Base-by-base conservation (phyloP, 2,329 filamentous ascomycete genomes). In the Trichoderma sp. region DNA sequence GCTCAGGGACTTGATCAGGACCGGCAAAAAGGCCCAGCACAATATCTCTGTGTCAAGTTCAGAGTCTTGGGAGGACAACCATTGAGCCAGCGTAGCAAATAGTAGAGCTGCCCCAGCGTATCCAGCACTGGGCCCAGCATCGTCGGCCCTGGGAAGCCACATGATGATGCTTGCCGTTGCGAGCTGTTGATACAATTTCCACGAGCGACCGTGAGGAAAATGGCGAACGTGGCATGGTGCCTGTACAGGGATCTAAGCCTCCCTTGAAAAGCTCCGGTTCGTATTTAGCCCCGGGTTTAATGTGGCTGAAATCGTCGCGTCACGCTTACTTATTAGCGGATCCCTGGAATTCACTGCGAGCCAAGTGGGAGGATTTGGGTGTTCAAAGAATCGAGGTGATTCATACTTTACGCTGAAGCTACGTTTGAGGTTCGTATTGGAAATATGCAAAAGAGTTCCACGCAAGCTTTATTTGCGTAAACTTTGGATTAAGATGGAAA, bases 21-120 rank as follows among this genome's bases (percentile, higher is more conserved):
- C 24, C 3, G 66, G 71, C 11, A 70, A n/a, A 53, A 57, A 56
- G 2, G 30, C 39, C 71, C 66, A 72, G 8, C 51, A 69, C 7
- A 72, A 36, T 3, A 70, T 56, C 36, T 72, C 71, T 4, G 71
- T 70, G 1, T 57, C 51, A 0, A 72, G 43, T 24, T 72, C 71
- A 9, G 61, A 53, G 15, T 53, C 51, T 53, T n/a, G 47, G 7
- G 66, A 70, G 14, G 51, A 63, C 12, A 72, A 24, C 39, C 61
- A 60, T 43, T 70, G 60, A 8, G 53, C 47, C 39, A 70, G 39
- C 15, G 58, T 61, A 24, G 66, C 36, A 24, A 53, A 72, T 15
- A 72, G 3, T 15, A 72, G 56, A 12, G 71, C 71, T 14, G 66
- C 66, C 11, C 51, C 71, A 4, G 61, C 39, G 18, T 57, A 72